Percentiles rank a stretch among this genome's conserved stretches.
Evolutionary conservation across 495 filamentous ascomycete species (phyloP).

Genomic region (Xylaria sp.): DNA sequence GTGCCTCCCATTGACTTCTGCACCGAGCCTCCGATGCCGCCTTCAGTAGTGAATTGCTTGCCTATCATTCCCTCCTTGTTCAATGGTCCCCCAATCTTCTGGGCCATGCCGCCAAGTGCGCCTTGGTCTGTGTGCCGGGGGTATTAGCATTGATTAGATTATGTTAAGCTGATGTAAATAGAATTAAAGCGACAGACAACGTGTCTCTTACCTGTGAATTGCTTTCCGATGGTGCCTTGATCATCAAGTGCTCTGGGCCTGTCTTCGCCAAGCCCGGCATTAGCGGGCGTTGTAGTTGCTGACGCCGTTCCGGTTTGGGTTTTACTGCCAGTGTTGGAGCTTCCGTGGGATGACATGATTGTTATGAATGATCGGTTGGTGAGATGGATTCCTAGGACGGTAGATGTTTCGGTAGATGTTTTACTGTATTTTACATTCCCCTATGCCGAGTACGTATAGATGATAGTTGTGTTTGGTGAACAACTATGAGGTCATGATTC

Average conservation of each 20-base stretch:
- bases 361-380: not conserved
- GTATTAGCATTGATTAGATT: constrained; percentile 1
- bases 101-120: constrained; percentile 50
- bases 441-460: not conserved
- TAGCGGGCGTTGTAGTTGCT: constrained; percentile 37
- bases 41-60: constrained; percentile 52
- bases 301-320: constrained; percentile 37
- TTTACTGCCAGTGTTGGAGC: constrained; percentile 39
- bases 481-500: constrained; percentile 1
- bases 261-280: constrained; percentile 34
- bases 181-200: not conserved
- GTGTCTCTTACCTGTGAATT: constrained; percentile 44
- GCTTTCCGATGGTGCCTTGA: constrained; percentile 44
- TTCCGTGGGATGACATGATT: constrained; percentile 39
- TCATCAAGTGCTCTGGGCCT: constrained; percentile 44
- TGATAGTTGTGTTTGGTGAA: not conserved
- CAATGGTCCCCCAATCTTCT: constrained; percentile 57
- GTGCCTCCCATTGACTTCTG: constrained; percentile 52
- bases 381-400: not conserved
- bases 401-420: not conserved
- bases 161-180: not conserved
- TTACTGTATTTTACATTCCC: not conserved
- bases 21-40: constrained; percentile 50
- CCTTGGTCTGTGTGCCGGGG: constrained; percentile 46
- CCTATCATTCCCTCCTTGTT: constrained; percentile 52